Conservation (phyloP, 2,329 filamentous ascomycete genomes). For the Ophiostoma australiae region DNA sequence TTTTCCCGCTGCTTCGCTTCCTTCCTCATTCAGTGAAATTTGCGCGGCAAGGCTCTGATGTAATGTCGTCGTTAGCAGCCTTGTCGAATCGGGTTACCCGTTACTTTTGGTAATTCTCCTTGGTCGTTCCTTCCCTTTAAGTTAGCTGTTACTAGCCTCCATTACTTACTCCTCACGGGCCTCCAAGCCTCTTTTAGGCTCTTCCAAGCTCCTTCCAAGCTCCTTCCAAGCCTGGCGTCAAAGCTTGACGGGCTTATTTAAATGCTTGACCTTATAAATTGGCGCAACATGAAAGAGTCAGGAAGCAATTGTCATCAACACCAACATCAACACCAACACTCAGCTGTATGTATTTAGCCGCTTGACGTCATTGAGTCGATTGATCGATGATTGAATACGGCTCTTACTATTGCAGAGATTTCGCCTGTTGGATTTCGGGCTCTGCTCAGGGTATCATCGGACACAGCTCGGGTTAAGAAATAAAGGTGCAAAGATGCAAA, state of each 20-base stretch:
- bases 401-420: not conserved
- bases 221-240: not conserved
- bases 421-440: not conserved
- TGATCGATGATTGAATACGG: not conserved
- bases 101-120: not conserved
- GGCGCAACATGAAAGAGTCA: not conserved
- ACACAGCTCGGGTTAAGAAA: not conserved
- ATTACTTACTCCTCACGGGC: conserved; percentile 3
- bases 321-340: not conserved
- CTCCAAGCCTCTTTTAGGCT: not conserved
- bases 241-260: not conserved
- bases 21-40: not conserved
- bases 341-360: not conserved
- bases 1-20: not conserved
- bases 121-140: not conserved
- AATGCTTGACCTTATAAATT: not conserved
- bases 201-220: not conserved
- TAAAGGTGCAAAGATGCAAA: not conserved
- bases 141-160: not conserved
- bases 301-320: not conserved
- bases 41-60: not conserved
- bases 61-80: not conserved
- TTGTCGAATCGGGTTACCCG: conserved; percentile 1
- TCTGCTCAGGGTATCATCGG: not conserved
- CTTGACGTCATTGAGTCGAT: not conserved